Base-by-base conservation (phyloP, 768 basidiomycete genomes). In the Naganishia vaughanmartiniae region DNA sequence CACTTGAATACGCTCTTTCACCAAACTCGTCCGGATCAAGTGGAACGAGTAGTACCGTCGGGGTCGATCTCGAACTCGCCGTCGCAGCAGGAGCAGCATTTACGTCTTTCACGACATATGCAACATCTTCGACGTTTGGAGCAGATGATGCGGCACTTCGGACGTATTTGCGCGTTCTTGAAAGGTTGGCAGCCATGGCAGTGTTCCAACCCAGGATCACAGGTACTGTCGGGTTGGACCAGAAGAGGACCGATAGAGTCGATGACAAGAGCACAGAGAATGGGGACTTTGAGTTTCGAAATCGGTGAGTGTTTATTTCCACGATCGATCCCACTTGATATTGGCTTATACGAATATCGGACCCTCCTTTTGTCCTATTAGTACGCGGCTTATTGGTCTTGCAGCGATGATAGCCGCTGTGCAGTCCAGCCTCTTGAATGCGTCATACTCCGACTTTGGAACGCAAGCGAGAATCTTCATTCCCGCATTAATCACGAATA, bases 71-170 rank as follows among this genome's bases (percentile, higher is more conserved):
- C 31, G 81, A 82, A 70, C 76, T 82, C 24, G 73, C 79, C 45
- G 78, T 78, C 21, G 70, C 80, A 75, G 87, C 89, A 14, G 92
- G 92, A 26, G 89, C n/a, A 36, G 74, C 93, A 90, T 92, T 95
- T 76, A 90, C 89, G 3, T 89, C 92, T 0, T 97, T 92, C 89
- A 89, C 90, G 24, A 93, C 93, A 19, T 96, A 89, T 74, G 92
- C 93, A 26, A 89, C 94, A 74, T 92, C 92, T 0, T 88, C 88
- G 66, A 83, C 90, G 48, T 87, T 94, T 72, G 91, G 90, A 31
- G 87, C 89, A 15, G 93, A 95, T 76, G 86, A 86, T 67, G 81
- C 77, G 34, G 82, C 91, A 58, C 90, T 91, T 0, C 83, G 84
- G 31, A 85, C 88, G 69, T 95, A 95, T 80, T 81, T 91, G 36